Conservation (phyloP, 2,329 filamentous ascomycete species). For the Neonectria neomacrospora region DNA sequence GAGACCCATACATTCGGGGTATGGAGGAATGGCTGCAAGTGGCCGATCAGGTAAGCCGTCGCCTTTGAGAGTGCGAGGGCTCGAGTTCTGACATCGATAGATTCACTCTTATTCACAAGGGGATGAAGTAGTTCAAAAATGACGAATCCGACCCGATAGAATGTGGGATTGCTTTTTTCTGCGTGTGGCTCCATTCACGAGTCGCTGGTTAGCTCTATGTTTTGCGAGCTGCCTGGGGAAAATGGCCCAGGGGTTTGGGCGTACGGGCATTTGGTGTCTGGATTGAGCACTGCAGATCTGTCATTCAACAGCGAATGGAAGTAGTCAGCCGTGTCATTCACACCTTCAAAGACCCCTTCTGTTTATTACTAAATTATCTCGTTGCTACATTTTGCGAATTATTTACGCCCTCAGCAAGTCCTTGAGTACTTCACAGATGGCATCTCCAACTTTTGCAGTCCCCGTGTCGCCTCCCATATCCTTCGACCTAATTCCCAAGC, state of each 20-base stretch:
- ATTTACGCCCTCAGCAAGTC: conserved; percentile 7
- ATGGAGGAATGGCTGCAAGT: conserved; percentile 84
- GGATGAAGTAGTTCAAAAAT: neutral
- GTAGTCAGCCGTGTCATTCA: neutral
- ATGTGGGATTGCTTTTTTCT: no score
- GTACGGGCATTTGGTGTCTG: neutral
- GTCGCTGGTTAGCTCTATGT: neutral
- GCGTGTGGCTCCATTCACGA: no score
- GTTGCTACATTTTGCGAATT: neutral
- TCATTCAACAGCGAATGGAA: neutral
- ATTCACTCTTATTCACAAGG: conserved; percentile 37
- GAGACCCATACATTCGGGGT: conserved; percentile 78
- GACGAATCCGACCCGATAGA: neutral
- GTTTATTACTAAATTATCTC: neutral
- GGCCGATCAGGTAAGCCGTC: conserved; percentile 70
- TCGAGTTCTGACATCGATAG: conserved; percentile 28
- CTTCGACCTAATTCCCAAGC: conserved; percentile 66
- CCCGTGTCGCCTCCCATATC: conserved; percentile 73
- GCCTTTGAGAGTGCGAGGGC: neutral
- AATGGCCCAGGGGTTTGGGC: neutral
- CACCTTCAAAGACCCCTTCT: neutral
- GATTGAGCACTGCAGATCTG: neutral
- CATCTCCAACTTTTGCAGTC: conserved; percentile 76
- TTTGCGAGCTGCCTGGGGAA: neutral
- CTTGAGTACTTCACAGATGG: conserved; percentile 46